Evolutionary conservation across 2,329 filamentous ascomycete genomes (phyloP).

Genomic region (Beauveria bassiana): DNA sequence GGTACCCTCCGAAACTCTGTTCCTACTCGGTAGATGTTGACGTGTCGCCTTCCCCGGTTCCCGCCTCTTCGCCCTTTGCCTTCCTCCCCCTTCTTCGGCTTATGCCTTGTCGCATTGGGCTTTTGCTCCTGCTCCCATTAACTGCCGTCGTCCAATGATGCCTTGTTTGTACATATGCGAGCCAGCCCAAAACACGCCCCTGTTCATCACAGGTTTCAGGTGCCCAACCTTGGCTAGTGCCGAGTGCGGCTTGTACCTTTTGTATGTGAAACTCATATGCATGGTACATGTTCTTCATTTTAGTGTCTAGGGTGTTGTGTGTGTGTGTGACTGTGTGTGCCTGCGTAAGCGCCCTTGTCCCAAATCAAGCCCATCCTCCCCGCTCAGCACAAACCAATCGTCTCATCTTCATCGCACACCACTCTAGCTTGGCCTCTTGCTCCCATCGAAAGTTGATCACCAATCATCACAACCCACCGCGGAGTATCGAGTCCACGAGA

Average conservation of each 20-base stretch:
- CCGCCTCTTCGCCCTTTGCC: background rate
- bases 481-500: background rate
- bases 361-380: background rate
- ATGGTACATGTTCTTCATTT: background rate
- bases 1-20: background rate
- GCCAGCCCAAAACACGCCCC: conserved; percentile 1
- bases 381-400: background rate
- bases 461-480: background rate
- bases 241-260: background rate
- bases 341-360: conserved; percentile 1
- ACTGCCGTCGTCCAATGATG: background rate
- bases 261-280: background rate
- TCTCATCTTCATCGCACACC: background rate
- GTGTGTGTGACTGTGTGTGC: background rate
- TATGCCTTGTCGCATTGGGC: background rate
- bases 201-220: conserved; percentile 1
- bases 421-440: background rate
- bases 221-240: background rate
- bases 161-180: background rate
- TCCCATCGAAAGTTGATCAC: background rate
- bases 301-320: no score
- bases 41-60: background rate
- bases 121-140: background rate
- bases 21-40: background rate
- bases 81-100: background rate